Base-by-base conservation (phyloP, 768 basidiomycete species). In the Sistotremastrum suecicum region DNA sequence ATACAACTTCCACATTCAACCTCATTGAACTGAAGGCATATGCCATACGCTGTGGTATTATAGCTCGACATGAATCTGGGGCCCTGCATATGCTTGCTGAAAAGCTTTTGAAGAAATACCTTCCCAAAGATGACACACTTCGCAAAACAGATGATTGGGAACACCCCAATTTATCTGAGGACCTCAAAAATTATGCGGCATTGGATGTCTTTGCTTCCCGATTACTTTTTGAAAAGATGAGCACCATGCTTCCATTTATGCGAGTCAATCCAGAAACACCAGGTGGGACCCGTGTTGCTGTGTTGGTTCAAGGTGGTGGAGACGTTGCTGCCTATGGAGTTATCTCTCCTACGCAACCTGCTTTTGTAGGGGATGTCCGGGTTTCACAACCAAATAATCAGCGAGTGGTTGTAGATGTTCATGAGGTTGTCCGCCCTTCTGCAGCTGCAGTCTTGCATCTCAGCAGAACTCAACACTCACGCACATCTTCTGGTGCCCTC, bases 331-430 rank as follows among this genome's bases (percentile, higher is more conserved):
- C 28, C 9, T 7, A 8, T 11, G 37, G 8, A 11, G 37, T 41
- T 7, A 32, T 20, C 7, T 8, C 41, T 35, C 9, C 33, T 30
- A 37, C 37, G 34, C 11, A 45, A 34, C 7, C 57, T 32, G 39
- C 52, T 37, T 40, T 44, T 5, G 56, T 52, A 48, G 53, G 48
- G 41, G 51, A 55, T 12, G 53, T 53, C 9, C 35, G 39, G 46
- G 56, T 48, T 31, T 57, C 54, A 29, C 49, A 56, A n/a, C n/a
- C n/a, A n/a, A n/a, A n/a, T 7, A 58, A 54, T 53, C 43, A 50
- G 10, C 51, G 5, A 45, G 53, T 43, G 54, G 56, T 51, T 53
- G 54, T 20, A 36, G 48, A 20, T 39, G 56, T 12, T 50, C 42
- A 34, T 31, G 29, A 20, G 42, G 33, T 43, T 43, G 8, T 31